Conservation (phyloP, 352 stramenopile genomes). For the Pythium phragmiticola region DNA sequence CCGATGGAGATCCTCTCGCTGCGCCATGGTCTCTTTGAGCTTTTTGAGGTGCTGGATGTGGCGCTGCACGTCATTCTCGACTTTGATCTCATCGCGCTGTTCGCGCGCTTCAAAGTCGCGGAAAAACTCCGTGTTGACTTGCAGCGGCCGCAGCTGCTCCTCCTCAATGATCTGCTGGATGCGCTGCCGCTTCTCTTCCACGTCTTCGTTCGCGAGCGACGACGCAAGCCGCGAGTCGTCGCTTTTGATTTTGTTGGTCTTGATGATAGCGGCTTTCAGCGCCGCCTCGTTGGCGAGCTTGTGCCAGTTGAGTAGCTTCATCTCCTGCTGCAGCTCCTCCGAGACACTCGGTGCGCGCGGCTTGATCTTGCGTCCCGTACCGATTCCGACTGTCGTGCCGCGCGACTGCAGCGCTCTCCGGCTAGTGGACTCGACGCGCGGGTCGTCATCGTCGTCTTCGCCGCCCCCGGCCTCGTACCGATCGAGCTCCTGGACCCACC, state of each 20-base stretch:
- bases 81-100: slow-evolving; percentile 48
- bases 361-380: slow-evolving; percentile 30
- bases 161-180: slow-evolving; percentile 92
- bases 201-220: slow-evolving; percentile 51
- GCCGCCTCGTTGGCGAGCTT: slow-evolving; percentile 93
- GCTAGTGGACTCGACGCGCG: slow-evolving; percentile 28
- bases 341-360: slow-evolving; percentile 33
- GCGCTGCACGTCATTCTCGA: slow-evolving; percentile 86
- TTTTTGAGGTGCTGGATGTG: slow-evolving; percentile 86
- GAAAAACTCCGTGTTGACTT: slow-evolving; percentile 89
- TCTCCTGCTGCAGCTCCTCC: slow-evolving; percentile 88
- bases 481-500: slow-evolving; percentile 61
- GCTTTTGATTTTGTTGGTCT: slow-evolving; percentile 84
- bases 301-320: slow-evolving; percentile 95
- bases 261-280: slow-evolving; percentile 90
- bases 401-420: slow-evolving; percentile 3
- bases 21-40: slow-evolving; percentile 66
- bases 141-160: slow-evolving; percentile 88
- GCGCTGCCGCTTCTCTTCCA: slow-evolving; percentile 81
- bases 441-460: slow-evolving; percentile 33
- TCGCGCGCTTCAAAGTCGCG: slow-evolving; percentile 80
- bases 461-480: slow-evolving; percentile 38
- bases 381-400: slow-evolving; percentile 17
- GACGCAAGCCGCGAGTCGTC: slow-evolving; percentile 59
- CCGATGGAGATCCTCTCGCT: slow-evolving; percentile 61